Evolutionary conservation across 495 filamentous ascomycete genomes (phyloP), one percentile per base, ranked within the genome.

Genomic region (Aspergillus taichungensis): DNA sequence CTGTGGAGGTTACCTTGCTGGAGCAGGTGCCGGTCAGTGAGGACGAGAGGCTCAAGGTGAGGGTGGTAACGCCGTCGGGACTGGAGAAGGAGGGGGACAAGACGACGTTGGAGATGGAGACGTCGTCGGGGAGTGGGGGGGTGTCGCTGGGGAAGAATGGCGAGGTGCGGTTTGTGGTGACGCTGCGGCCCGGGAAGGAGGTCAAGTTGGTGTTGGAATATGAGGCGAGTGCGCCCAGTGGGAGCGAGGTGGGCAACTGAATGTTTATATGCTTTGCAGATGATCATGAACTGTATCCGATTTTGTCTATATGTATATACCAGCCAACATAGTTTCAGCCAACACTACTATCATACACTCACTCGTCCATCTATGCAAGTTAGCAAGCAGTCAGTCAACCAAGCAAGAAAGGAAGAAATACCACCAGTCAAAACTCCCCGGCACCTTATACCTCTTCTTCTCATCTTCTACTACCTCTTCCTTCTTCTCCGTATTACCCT

Each of bases 21-120:
- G 82, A 88, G 46, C 82, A 87, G 63, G 65, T 85, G 9, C 84
- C 83, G 3, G 69, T 85, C 3, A 77, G 71, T 28, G 74, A 84
- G 55, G 81, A 85, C 37, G 82, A 85, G 55, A 68, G 69, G 38
- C 60, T 86, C 9, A 59, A 63, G 13, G 64, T 86, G 27, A 62
- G 73, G 3, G 55, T 84, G 18, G 37, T 75, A 12, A 55, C 69
- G 27, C 83, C 82, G 1, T 50, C 55, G 8, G 78, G 78, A 1
- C 44, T 85, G 43, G 61, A 55, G 14, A 49, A 48, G 27, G 68
- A 68, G 31, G 77, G 72, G 0, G 66, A 73, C 34, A 40, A 46
- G 7, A 64, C 71, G 11, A 47, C 24, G 28, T 6, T 59, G 10
- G 33, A 37, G 30, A 36, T 55, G 32, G 48, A 47, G n/a, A 45